Evolutionary conservation across 192 early-diverging fungal genomes (phyloP).

Genomic region (Phycomyces nitens): DNA sequence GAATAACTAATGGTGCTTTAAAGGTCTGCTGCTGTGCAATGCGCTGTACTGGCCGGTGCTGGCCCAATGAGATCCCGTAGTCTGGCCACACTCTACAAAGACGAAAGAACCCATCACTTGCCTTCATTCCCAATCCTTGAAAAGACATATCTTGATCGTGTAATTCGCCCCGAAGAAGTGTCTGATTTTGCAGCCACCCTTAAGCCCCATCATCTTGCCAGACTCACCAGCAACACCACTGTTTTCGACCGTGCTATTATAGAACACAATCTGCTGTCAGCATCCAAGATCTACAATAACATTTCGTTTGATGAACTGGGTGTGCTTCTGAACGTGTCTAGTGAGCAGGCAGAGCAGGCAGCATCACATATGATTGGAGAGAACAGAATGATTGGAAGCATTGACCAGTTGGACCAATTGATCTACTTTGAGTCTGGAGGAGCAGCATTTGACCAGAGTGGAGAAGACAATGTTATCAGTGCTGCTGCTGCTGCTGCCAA

Average conservation of each 20-base stretch:
- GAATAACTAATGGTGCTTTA: slow-evolving; percentile 13
- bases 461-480: slow-evolving; percentile 22
- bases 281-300: slow-evolving; percentile 89
- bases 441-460: slow-evolving; percentile 17
- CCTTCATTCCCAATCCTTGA: slow-evolving; percentile 77
- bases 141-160: slow-evolving; percentile 92
- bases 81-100: slow-evolving; percentile 87
- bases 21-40: slow-evolving; percentile 78
- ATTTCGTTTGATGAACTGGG: slow-evolving; percentile 88
- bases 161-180: slow-evolving; percentile 75
- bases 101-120: slow-evolving; percentile 82
- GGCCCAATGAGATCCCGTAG: slow-evolving; percentile 85
- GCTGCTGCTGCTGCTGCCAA: slow-evolving; percentile 29
- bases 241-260: slow-evolving; percentile 90
- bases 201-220: slow-evolving; percentile 74
- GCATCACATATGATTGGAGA: slow-evolving; percentile 91
- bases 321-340: slow-evolving; percentile 65
- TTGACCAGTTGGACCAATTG: slow-evolving; percentile 88
- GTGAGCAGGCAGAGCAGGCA: slow-evolving; percentile 80
- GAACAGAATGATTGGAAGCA: slow-evolving; percentile 79
- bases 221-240: slow-evolving; percentile 69
- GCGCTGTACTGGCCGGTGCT: slow-evolving; percentile 86
- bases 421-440: slow-evolving; percentile 76
- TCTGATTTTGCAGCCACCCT: slow-evolving; percentile 72
- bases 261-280: slow-evolving; percentile 90